Conservation (phyloP, 1,284 basidiomycete genomes). For the Tilletiopsis washingtonensis region DNA sequence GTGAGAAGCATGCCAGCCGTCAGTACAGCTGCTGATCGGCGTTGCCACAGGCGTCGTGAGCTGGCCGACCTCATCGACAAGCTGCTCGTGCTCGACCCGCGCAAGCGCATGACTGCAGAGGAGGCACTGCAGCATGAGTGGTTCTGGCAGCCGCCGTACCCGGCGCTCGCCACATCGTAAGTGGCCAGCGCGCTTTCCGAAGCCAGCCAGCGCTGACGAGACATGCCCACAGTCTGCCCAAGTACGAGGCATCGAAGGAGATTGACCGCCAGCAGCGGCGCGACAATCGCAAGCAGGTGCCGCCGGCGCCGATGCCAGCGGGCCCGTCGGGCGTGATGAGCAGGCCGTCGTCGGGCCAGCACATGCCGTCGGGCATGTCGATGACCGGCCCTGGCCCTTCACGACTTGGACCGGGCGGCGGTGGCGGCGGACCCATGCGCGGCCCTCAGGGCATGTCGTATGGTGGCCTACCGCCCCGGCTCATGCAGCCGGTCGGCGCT, state of each 20-base stretch:
- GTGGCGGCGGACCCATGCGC: no score
- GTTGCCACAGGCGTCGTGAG: conserved; percentile 7
- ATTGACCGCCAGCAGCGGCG: conserved; percentile 24
- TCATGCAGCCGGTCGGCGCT: no score
- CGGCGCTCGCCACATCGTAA: conserved; percentile 27
- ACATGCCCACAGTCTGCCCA: conserved; percentile 36
- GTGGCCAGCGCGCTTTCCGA: no score
- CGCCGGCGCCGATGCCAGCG: no score
- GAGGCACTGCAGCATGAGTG: conserved; percentile 41
- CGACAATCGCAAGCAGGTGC: conserved; percentile 2
- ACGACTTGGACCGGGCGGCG: no score
- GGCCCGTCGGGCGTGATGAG: no score
- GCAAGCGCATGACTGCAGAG: conserved; percentile 35
- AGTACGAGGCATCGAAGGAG: conserved; percentile 42
- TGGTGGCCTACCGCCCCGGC: no score
- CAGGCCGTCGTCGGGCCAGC: no score
- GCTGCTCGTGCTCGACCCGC: conserved; percentile 39
- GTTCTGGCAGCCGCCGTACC: conserved; percentile 43
- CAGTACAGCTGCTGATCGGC: conserved; percentile 9
- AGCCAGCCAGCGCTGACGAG: no score
- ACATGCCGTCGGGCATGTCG: no score
- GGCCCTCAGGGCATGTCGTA: no score
- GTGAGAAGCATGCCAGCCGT: neutral
- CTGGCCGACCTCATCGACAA: conserved; percentile 40
- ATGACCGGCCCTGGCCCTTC: no score